Conservation (phyloP, 208 protist genomes). For the Acanthamoeba healyi region DNA sequence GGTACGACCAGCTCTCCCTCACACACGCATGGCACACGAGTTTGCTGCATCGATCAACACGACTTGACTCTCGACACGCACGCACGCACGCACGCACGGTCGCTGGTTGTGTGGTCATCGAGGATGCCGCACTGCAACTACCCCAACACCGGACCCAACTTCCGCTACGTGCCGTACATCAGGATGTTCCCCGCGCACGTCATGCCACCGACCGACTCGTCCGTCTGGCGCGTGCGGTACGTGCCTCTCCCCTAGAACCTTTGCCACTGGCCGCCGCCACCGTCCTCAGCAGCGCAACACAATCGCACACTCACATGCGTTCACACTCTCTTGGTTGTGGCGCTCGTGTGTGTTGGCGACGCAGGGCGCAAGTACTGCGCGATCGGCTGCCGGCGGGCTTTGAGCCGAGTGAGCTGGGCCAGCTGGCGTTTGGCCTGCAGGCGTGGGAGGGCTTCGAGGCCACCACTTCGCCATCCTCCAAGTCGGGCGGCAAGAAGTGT, state of each 20-base stretch:
- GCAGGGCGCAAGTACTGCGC: neutral
- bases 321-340: neutral
- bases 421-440: slow-evolving; percentile 6
- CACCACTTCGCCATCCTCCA: too few relatives aligned
- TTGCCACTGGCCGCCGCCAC: too few relatives aligned
- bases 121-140: slow-evolving; percentile 71
- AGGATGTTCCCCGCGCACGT: slow-evolving; percentile 64
- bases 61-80: too few relatives aligned
- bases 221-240: slow-evolving; percentile 1
- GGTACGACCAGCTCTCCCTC: neutral
- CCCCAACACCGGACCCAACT: slow-evolving; percentile 36
- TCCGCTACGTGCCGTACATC: slow-evolving; percentile 63
- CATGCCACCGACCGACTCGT: neutral
- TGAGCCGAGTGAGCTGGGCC: slow-evolving; percentile 31
- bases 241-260: neutral
- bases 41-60: too few relatives aligned
- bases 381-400: slow-evolving; percentile 5
- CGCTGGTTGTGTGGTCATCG: slow-evolving; percentile 67
- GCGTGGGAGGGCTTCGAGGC: slow-evolving; percentile 33
- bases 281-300: too few relatives aligned
- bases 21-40: neutral
- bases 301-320: neutral
- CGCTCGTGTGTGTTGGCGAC: too few relatives aligned
- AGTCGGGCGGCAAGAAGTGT: neutral
- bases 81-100: neutral